These are phyloP conservation scores for Blechomonas ayalai DNA, from an alignment of 208 protist species.

Conservation along the genomic window DNA sequence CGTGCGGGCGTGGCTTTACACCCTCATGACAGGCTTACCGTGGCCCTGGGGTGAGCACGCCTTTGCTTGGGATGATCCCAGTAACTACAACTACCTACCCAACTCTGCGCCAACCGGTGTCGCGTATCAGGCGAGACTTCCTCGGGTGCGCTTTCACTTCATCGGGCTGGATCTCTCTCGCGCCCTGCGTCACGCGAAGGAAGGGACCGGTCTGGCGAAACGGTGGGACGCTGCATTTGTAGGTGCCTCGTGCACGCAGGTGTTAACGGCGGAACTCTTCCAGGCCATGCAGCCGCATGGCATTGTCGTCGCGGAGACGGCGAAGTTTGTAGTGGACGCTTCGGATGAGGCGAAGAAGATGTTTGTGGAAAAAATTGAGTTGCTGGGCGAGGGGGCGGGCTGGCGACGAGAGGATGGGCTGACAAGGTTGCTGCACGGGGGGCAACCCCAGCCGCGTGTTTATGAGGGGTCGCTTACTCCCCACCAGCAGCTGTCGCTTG, in stretches of 20 bases:
- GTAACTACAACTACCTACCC: conserved; percentile 81
- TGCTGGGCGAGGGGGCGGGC: conserved; percentile 28
- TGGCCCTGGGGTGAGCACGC: conserved; percentile 87
- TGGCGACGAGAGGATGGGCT: conserved; percentile 31
- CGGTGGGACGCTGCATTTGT: conserved; percentile 75
- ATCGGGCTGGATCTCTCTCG: conserved; percentile 71
- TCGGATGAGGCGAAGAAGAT: conserved; percentile 65
- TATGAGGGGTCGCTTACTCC: conserved; percentile 21
- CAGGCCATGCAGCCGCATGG: conserved; percentile 35
- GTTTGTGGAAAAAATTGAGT: conserved; percentile 56
- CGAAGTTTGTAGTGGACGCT: conserved; percentile 86
- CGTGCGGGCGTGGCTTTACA: conserved; percentile 84
- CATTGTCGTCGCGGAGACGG: conserved; percentile 81
- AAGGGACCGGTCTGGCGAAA: conserved; percentile 12
- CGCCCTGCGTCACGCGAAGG: conserved; percentile 37
- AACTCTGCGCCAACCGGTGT: conserved; percentile 51
- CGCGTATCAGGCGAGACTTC: conserved; percentile 42
- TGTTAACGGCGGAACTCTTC: conserved; percentile 49
- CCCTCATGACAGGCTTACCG: conserved; percentile 56
- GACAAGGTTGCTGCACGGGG: conserved; percentile 38
- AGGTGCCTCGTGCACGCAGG: conserved; percentile 66
- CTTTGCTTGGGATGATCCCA: conserved; percentile 81
- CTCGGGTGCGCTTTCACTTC: conserved; percentile 65
- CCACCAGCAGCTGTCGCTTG: conserved; percentile 28
- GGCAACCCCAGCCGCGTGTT: conserved; percentile 37